phyloP scores from a whole-genome alignment of 768 basidiomycete genomes.

The Pholiota microspora region DNA sequence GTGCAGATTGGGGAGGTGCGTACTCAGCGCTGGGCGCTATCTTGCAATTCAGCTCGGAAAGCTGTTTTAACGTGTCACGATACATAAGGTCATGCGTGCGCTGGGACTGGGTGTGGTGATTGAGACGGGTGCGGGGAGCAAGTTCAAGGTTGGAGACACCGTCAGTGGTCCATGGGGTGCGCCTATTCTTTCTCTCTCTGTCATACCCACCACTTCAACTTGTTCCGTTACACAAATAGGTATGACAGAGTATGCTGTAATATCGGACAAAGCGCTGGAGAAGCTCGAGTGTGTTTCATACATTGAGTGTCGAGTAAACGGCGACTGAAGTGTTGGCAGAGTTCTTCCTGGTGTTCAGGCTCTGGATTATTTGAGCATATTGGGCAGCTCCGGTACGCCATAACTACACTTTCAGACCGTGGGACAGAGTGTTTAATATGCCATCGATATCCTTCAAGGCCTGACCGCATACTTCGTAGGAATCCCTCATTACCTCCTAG shows the following conservation, averaged over 20 bases:
- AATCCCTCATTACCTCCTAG: not conserved
- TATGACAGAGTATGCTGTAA: slow-evolving; percentile 74
- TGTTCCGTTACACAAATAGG: slow-evolving; percentile 37
- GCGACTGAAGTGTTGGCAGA: slow-evolving; percentile 27
- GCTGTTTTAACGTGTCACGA: not conserved
- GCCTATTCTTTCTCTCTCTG: slow-evolving; percentile 18
- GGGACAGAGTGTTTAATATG: not conserved
- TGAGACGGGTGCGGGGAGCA: slow-evolving; percentile 50
- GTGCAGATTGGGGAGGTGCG: slow-evolving; percentile 64
- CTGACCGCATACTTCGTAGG: slow-evolving; percentile 89
- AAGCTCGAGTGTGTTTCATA: slow-evolving; percentile 53
- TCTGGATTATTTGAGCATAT: slow-evolving; percentile 78
- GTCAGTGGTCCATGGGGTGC: slow-evolving; percentile 64
- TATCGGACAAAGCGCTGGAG: slow-evolving; percentile 48
- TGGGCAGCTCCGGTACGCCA: slow-evolving; percentile 71
- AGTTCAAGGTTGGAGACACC: slow-evolving; percentile 62
- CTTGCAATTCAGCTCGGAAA: not conserved
- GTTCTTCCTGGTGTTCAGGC: slow-evolving; percentile 56
- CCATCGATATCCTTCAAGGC: slow-evolving; percentile 38
- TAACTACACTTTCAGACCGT: not conserved
- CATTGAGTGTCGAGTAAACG: not conserved
- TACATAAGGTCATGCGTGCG: slow-evolving; percentile 66
- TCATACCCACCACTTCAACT: not conserved
- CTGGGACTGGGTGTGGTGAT: slow-evolving; percentile 65
- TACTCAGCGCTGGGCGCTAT: not conserved